A percentile compares a stretch with the other conserved stretches of the same genome.
Evolutionary conservation across 225 moss, liverwort and hornwort species (phyloP).

Genomic region (Pseudisothecium myosuroides): DNA sequence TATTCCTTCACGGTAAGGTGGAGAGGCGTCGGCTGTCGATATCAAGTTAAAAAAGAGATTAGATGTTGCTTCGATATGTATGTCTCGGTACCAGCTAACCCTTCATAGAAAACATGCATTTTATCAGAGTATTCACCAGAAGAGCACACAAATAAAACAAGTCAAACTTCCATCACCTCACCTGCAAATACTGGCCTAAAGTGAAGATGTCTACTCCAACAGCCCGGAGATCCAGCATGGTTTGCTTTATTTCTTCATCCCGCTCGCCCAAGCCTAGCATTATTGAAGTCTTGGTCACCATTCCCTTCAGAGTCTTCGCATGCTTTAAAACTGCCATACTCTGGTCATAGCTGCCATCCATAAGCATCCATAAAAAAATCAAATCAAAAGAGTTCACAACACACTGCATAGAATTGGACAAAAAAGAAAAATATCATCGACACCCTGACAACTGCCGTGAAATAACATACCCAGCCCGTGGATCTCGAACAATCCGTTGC

Average conservation of each 20-base stretch:
- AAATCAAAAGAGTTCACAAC: background rate
- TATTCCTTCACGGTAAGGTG: constrained; percentile 93
- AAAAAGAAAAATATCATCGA: background rate
- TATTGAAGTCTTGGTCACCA: constrained; percentile 89
- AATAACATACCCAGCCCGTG: constrained; percentile 66
- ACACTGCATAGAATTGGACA: background rate
- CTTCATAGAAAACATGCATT: background rate
- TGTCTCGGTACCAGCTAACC: background rate
- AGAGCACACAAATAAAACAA: background rate
- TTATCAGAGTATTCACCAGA: background rate
- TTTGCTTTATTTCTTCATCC: constrained; percentile 81
- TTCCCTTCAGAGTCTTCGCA: constrained; percentile 72
- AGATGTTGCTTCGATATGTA: background rate
- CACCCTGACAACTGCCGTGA: background rate
- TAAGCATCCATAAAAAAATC: background rate
- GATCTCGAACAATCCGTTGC: constrained; percentile 81
- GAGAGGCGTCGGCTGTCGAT: constrained; percentile 73
- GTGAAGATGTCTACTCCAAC: constrained; percentile 89
- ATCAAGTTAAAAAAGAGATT: background rate
- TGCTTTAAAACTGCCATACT: constrained; percentile 80
- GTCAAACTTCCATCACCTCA: background rate
- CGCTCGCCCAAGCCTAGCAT: constrained; percentile 91
- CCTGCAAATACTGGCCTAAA: constrained; percentile 94
- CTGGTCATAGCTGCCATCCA: constrained; percentile 65
- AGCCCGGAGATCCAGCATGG: constrained; percentile 72